These are phyloP conservation scores for Rhododendron kiyosumense DNA, from an alignment of 148 eudicot species.

Conservation along the genomic window DNA sequence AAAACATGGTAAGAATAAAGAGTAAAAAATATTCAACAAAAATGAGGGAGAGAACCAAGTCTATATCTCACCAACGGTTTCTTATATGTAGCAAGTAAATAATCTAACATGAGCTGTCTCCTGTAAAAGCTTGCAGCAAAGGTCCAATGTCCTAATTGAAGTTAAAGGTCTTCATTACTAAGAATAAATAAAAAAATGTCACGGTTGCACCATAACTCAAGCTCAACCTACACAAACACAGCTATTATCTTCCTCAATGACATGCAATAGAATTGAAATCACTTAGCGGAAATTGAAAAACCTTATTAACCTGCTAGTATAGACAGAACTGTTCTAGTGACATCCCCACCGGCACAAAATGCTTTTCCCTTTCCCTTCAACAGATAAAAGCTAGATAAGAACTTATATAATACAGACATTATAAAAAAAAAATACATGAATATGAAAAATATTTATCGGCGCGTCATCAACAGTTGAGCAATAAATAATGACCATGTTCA, in stretches of 20 bases:
- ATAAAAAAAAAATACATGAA: background rate
- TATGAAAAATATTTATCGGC: background rate
- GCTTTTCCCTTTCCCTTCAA: conserved; percentile 30
- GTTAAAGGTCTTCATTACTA: background rate
- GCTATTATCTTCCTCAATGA: background rate
- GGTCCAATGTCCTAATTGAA: conserved; percentile 29
- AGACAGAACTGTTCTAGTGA: background rate
- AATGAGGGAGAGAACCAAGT: background rate
- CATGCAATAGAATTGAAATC: background rate
- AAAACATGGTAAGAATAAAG: background rate
- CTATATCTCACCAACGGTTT: conserved; percentile 22
- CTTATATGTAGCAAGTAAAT: conserved; percentile 22
- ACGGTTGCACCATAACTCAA: background rate
- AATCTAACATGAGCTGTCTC: conserved; percentile 27
- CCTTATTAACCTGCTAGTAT: conserved; percentile 6
- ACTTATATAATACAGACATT: background rate
- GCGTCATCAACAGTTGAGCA: background rate
- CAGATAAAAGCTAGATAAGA: background rate
- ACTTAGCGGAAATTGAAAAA: background rate
- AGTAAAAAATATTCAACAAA: background rate
- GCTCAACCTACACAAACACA: background rate
- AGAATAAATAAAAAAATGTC: background rate
- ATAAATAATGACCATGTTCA: background rate
- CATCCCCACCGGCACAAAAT: conserved; percentile 41
- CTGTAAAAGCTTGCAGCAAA: conserved; percentile 19